Conservation (phyloP, 2,329 filamentous ascomycete genomes). For the Gremmenia infestans region DNA sequence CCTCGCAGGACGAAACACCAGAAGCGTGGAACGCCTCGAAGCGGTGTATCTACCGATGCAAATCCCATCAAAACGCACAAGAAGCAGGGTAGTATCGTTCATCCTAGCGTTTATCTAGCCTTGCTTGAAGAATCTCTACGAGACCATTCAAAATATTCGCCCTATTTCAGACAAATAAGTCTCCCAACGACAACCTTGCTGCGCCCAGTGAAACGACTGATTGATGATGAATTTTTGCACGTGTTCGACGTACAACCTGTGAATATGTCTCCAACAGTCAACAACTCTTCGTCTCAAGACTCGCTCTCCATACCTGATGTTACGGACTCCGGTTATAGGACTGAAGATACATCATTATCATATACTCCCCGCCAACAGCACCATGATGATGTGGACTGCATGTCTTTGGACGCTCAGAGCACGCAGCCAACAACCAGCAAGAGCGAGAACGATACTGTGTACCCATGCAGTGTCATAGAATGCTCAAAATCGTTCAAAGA, state of each 20-base stretch:
- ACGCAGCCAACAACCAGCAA: neutral
- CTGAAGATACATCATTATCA: slow-evolving; percentile 13
- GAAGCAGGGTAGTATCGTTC: neutral
- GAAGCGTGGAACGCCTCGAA: neutral
- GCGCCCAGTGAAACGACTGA: neutral
- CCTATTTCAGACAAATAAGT: neutral
- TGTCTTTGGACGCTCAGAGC: neutral
- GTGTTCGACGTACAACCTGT: neutral
- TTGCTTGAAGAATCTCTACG: neutral
- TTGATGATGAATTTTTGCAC: neutral
- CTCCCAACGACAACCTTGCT: neutral
- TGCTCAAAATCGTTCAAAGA: neutral
- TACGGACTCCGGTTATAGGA: neutral
- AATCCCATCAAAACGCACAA: neutral
- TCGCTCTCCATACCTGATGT: neutral
- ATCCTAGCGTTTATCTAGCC: neutral
- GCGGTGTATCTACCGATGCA: neutral
- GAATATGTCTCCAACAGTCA: neutral
- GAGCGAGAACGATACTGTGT: neutral
- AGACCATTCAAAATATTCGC: neutral
- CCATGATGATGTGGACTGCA: neutral
- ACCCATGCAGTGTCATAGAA: slow-evolving; percentile 1
- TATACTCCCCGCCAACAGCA: slow-evolving; percentile 2
- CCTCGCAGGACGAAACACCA: neutral
- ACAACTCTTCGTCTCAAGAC: neutral